phyloP scores from a whole-genome alignment of 306 rosid species.

The Medicago truncatula region MtrunA17r5.0-ANR NC_053042.1:11272001-11272500 shows the following conservation, averaged over 20 bases:
- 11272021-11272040: background rate
- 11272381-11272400: background rate
- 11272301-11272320: background rate
- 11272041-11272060: background rate
- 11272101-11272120: slow-evolving; percentile 21
- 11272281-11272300: background rate
- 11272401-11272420: background rate
- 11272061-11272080: slow-evolving; percentile 13
- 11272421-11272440: slow-evolving; percentile 3
- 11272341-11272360: background rate
- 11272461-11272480: slow-evolving; percentile 4
- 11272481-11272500: slow-evolving; percentile 7
- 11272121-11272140: background rate
- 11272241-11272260: background rate
- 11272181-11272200: background rate
- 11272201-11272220: background rate
- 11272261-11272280: background rate
- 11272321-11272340: background rate
- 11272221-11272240: background rate
- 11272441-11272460: background rate
- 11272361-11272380: background rate
- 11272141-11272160: background rate
- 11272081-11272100: background rate
- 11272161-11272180: background rate
- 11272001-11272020: background rate